Evolutionary conservation across 495 filamentous ascomycete genomes (phyloP).

Genomic region (Aspergillus coremiiformis): DNA sequence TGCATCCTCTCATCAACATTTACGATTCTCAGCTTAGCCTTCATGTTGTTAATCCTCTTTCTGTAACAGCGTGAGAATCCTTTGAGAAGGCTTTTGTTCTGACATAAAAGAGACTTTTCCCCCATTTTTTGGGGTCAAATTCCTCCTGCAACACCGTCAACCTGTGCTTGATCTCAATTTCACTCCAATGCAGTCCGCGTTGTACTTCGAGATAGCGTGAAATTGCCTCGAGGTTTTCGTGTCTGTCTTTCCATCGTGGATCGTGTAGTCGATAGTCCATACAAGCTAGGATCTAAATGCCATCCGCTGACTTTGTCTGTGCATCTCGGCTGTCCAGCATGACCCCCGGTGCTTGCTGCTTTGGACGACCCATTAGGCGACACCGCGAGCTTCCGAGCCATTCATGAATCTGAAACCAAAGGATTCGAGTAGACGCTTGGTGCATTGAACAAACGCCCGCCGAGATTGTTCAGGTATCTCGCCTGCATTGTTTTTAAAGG

Average conservation of each 20-base stretch:
- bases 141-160: neutral
- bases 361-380: neutral
- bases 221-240: neutral
- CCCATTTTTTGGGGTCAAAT: neutral
- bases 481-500: too few relatives aligned
- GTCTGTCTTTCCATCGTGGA: neutral
- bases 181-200: neutral
- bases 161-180: neutral
- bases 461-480: too few relatives aligned
- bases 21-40: neutral
- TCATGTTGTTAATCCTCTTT: neutral
- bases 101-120: neutral
- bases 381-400: too few relatives aligned
- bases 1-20: neutral
- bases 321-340: neutral
- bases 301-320: neutral
- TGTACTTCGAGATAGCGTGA: neutral
- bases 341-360: neutral
- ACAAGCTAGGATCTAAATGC: neutral
- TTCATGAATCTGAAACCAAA: too few relatives aligned
- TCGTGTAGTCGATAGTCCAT: neutral
- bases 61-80: neutral
- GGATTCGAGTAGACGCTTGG: too few relatives aligned
- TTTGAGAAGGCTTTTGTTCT: neutral
- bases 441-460: too few relatives aligned